Evolutionary conservation across 345 rosid genomes (phyloP), one percentile per base, ranked within the genome.

Genomic region (Triadica sebifera): DNA sequence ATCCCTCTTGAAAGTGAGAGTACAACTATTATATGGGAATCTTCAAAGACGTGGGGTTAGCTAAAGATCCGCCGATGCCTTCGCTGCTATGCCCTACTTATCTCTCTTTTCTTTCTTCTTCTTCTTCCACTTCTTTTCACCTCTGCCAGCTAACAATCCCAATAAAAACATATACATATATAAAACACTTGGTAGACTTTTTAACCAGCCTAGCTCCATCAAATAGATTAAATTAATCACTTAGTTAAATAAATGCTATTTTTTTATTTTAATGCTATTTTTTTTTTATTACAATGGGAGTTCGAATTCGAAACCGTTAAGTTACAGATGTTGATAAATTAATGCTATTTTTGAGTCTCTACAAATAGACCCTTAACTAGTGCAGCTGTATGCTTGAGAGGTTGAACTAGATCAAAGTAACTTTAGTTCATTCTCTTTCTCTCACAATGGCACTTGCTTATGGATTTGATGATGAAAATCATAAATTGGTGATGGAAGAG

Each of bases 131-230:
- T 19, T 75, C 24, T 70, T 75, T 74, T 59, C 66, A 70, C 57
- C 74, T 66, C 71, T 76, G 86, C 89, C 90, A 88, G 89, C 89
- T 76, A 81, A 82, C 87, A 82, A 77, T 83, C 82, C 83, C 86
- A 52, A 80, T 81, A 39, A 78, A 69, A 45, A 77, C 67, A 52
- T n/a, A 56, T 5, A 56, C 61, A 5, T 51, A n/a, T 22, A 22
- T 1, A 57, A 29, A 12, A 45, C 16, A 39, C 0, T 65, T 22
- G 59, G 38, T 55, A 2, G 7, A 22, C 39, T 55, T 58, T 69
- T 66, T 17, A 47, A 66, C 52, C 76, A 52, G 70, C 17, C 52
- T 57, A 57, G 61, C 60, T 38, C 7, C 25, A 51, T 25, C 43
- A 25, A 47, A 51, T n/a, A 16, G 2, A 15, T 22, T 12, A 1